phyloP scores from a whole-genome alignment of 2,329 filamentous ascomycete genomes.

The Beauveria pseudobassiana region DNA sequence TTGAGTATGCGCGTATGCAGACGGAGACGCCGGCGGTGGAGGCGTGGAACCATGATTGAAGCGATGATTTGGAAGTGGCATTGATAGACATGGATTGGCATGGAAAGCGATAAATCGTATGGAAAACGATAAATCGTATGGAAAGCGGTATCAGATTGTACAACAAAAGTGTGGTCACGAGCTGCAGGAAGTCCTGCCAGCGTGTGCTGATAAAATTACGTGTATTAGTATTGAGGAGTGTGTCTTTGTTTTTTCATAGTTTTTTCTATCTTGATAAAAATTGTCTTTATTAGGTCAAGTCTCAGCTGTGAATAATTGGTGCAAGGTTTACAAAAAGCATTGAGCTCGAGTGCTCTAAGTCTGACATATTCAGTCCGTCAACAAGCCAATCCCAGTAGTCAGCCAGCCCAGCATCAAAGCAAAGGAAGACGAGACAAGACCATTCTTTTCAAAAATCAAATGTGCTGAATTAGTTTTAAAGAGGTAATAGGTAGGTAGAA shows the following conservation, averaged over 20 bases:
- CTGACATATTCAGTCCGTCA: too few species aligned
- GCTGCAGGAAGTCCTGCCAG: background rate
- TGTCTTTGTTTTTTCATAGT: too few species aligned
- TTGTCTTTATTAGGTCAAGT: too few species aligned
- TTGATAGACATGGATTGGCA: too few species aligned
- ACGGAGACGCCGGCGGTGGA: constrained; percentile 71
- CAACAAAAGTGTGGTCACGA: background rate
- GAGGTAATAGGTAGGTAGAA: constrained; percentile 10
- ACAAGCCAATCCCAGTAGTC: background rate
- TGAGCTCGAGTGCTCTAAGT: too few species aligned
- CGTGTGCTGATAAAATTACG: background rate
- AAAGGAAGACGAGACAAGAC: background rate
- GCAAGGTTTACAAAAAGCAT: too few species aligned
- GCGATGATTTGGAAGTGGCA: constrained; percentile 32
- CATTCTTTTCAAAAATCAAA: background rate
- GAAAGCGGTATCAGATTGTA: background rate
- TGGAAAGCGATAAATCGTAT: too few species aligned
- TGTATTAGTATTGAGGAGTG: background rate
- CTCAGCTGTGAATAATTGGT: too few species aligned
- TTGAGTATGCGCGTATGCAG: constrained; percentile 83
- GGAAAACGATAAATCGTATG: background rate
- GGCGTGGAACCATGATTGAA: constrained; percentile 93
- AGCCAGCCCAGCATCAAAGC: too few species aligned
- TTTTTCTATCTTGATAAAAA: background rate
- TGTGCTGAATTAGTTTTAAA: constrained; percentile 15